These are phyloP conservation scores for Claviceps africana DNA, from an alignment of 2,329 filamentous ascomycete species.

Conservation along the genomic window DNA sequence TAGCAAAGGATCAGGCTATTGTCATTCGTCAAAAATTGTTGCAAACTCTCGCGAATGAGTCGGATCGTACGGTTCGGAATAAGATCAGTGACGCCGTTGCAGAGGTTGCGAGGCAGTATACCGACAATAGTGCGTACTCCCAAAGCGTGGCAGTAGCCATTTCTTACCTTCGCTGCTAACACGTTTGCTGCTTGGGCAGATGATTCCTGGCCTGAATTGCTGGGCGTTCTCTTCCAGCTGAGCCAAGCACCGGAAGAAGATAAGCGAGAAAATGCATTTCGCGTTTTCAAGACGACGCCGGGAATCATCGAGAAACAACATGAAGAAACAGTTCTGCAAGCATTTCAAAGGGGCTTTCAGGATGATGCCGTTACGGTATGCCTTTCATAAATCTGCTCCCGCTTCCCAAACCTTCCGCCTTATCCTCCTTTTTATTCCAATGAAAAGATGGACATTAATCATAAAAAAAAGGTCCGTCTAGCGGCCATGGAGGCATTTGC, in stretches of 20 bases:
- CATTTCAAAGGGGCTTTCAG: slow-evolving; percentile 84
- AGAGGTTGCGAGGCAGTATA: slow-evolving; percentile 88
- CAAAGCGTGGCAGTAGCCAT: no score
- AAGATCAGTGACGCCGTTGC: slow-evolving; percentile 97
- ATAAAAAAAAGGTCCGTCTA: slow-evolving; percentile 55
- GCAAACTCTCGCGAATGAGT: slow-evolving; percentile 59
- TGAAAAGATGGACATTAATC: slow-evolving; percentile 1
- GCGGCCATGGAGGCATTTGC: slow-evolving; percentile 95
- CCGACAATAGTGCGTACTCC: slow-evolving; percentile 61
- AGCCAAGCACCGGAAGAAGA: slow-evolving; percentile 74
- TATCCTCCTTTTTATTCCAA: not conserved
- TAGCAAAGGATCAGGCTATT: slow-evolving; percentile 57
- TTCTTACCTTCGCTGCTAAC: not conserved
- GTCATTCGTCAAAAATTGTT: slow-evolving; percentile 77
- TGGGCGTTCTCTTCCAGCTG: slow-evolving; percentile 73
- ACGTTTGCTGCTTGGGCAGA: slow-evolving; percentile 32
- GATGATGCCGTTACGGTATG: slow-evolving; percentile 68
- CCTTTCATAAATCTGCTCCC: not conserved
- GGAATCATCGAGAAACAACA: slow-evolving; percentile 94
- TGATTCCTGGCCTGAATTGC: slow-evolving; percentile 78
- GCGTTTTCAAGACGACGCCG: slow-evolving; percentile 89
- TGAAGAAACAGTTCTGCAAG: slow-evolving; percentile 73
- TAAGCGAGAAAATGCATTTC: slow-evolving; percentile 83
- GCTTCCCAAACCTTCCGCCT: no score
- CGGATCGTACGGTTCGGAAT: slow-evolving; percentile 63